A percentile compares a stretch with the other conserved stretches of the same genome.
Evolutionary conservation across 1,139 yeast genomes (phyloP).

Genomic region (Geotrichum aggregatum): DNA sequence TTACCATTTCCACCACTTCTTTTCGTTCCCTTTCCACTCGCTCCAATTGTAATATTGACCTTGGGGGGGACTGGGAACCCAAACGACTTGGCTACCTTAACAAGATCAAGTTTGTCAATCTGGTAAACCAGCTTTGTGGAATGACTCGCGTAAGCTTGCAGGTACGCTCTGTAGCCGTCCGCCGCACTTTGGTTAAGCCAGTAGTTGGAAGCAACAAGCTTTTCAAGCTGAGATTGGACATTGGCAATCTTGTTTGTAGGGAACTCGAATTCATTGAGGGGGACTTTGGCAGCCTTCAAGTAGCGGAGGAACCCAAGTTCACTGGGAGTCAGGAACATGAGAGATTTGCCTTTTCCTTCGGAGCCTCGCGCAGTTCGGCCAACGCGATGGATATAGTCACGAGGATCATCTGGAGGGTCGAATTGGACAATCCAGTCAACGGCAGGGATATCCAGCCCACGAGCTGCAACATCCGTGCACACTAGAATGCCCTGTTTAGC

Average conservation of each 20-base stretch:
- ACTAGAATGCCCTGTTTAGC: constrained; percentile 89
- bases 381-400: constrained; percentile 95
- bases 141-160: constrained; percentile 96
- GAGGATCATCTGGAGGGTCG: constrained; percentile 98
- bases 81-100: constrained; percentile 89
- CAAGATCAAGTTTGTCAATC: constrained; percentile 88
- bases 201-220: constrained; percentile 84
- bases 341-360: constrained; percentile 82
- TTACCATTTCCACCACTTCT: constrained; percentile 8
- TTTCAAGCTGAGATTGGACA: constrained; percentile 88
- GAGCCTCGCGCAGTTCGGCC: constrained; percentile 98
- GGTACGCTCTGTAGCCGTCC: constrained; percentile 93
- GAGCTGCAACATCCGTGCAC: constrained; percentile 97
- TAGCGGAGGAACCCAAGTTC: constrained; percentile 93
- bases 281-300: constrained; percentile 93
- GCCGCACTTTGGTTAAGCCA: constrained; percentile 94
- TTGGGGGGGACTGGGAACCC: constrained; percentile 96
- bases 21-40: constrained; percentile 54
- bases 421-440: constrained; percentile 97
- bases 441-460: constrained; percentile 95
- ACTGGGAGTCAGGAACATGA: constrained; percentile 90
- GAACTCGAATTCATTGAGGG: constrained; percentile 93
- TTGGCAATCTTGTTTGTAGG: constrained; percentile 91
- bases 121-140: constrained; percentile 93
- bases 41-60: constrained; percentile 92